These are phyloP conservation scores for Ilyonectria mors-panacis DNA, from an alignment of 2,329 filamentous ascomycete genomes.

Conservation along the genomic window DNA sequence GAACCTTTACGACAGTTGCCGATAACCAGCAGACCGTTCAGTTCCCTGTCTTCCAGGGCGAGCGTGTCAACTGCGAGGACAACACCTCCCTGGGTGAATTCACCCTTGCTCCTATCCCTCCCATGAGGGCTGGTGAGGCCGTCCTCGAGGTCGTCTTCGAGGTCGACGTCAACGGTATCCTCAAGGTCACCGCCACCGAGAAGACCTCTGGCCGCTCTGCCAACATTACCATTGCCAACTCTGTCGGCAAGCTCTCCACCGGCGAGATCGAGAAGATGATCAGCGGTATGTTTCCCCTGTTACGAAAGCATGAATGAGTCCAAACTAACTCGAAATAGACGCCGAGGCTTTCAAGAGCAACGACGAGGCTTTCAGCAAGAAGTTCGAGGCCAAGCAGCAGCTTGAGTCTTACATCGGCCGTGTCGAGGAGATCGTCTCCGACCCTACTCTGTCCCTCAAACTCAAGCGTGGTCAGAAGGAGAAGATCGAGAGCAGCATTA, in stretches of 20 bases:
- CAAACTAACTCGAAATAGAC: conserved; percentile 62
- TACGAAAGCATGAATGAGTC: not conserved
- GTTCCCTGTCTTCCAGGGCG: conserved; percentile 96
- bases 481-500: conserved; percentile 98
- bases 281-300: conserved; percentile 69
- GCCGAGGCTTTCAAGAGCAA: conserved; percentile 99
- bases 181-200: conserved; percentile 99
- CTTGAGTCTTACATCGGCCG: conserved; percentile 99
- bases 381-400: conserved; percentile 98
- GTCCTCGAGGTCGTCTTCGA: conserved; percentile 99
- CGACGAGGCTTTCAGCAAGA: conserved; percentile 99
- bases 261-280: conserved; percentile 99
- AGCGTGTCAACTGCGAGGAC: conserved; percentile 97
- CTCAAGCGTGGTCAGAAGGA: conserved; percentile 99
- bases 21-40: conserved; percentile 74
- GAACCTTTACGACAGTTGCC: conserved; percentile 89
- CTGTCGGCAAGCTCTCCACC: conserved; percentile 96
- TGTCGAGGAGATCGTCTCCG: conserved; percentile 98
- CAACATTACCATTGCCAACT: conserved; percentile 99
- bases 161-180: conserved; percentile 99
- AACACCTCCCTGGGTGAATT: conserved; percentile 99
- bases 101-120: conserved; percentile 88
- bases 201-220: conserved; percentile 98
- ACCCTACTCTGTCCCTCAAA: conserved; percentile 96
- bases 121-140: conserved; percentile 94